Percentiles rank a stretch among this genome's conserved stretches.
These are phyloP conservation scores for Tirmania nivea DNA, from an alignment of 495 filamentous ascomycete species.

Conservation along the genomic window DNA sequence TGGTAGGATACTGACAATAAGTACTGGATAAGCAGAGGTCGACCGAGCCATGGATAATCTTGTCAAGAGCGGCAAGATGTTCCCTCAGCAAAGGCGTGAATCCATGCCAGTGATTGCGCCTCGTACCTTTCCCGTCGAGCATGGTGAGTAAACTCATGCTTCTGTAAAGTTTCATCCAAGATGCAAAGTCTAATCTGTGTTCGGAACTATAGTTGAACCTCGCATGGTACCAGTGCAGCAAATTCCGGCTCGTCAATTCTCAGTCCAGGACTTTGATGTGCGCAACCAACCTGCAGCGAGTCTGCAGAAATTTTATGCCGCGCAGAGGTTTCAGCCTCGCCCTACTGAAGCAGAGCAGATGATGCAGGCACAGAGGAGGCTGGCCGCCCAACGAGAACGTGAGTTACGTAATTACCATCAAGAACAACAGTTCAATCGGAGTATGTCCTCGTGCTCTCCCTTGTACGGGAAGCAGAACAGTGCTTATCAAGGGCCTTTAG, in stretches of 20 bases:
- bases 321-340: slow-evolving; percentile 77
- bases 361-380: slow-evolving; percentile 95
- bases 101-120: slow-evolving; percentile 50
- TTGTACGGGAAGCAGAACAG: slow-evolving; percentile 12
- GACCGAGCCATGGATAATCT: slow-evolving; percentile 91
- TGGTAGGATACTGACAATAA: background rate
- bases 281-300: slow-evolving; percentile 53
- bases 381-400: slow-evolving; percentile 95
- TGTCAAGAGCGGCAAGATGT: slow-evolving; percentile 86
- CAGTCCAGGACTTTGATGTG: slow-evolving; percentile 57
- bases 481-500: slow-evolving; percentile 32
- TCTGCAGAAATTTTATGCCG: slow-evolving; percentile 80
- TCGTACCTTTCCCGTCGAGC: slow-evolving; percentile 35
- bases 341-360: slow-evolving; percentile 93
- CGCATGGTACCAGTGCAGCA: slow-evolving; percentile 8
- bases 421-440: slow-evolving; percentile 99
- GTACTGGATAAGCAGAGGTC: slow-evolving; percentile 45
- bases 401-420: slow-evolving; percentile 99
- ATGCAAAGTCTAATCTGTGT: too few relatives aligned
- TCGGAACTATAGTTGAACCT: slow-evolving; percentile 5
- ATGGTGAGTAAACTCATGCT: slow-evolving; percentile 20
- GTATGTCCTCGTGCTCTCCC: slow-evolving; percentile 30
- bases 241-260: slow-evolving; percentile 46
- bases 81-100: slow-evolving; percentile 60
- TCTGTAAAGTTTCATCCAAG: too few relatives aligned